Evolutionary conservation across 345 rosid genomes (phyloP), one percentile per base, ranked within the genome.

Genomic region (Crucihimalaya himalaica): DNA sequence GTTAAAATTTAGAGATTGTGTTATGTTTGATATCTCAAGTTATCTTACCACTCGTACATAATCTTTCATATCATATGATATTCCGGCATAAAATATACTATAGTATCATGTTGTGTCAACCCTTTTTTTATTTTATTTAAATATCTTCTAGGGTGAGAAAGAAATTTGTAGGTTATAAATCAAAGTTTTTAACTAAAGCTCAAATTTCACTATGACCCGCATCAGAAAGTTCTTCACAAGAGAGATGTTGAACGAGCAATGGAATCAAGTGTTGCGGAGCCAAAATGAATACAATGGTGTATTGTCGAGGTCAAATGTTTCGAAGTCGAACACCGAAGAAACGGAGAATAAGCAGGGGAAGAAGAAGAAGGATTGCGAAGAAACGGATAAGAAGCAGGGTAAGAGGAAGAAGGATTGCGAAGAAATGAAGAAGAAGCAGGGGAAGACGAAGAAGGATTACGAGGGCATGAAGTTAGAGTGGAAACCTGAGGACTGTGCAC

Each of bases 201-300:
- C 47, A 60, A 57, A 2, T 15, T 40, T 61, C 4, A 63, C 6
- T 12, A 31, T 63, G 34, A 63, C 28, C 2, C 13, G 16, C 48
- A 12, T 20, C 20, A 20, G 58, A 21, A 65, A 13, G 4, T 4
- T 32, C 5, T 21, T 34, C 0, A 20, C 20, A 2, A 5, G 18
- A 23, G 31, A 45, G 27, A 86, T 88, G 87, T 73, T 85, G 32
- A 82, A 64, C 65, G 76, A 88, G 18, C 72, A 91, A 57, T 75
- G 82, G 47, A 16, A 18, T 46, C 4, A 46, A 46, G 21, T 0
- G 8, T 15, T 34, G 12, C 12, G 9, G 45, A 39, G 45, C 45
- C 15, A 4, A 39, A 80, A 85, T 8, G 92, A 85, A 58, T 87
- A 86, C 2, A 84, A 81, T 8, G 75, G 4, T 10, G 16, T 66